Percentiles rank a stretch among this genome's conserved stretches.
Conservation (phyloP, 176 grass and related monocot genomes). For the Hyparrhenia diplandra region DNA sequence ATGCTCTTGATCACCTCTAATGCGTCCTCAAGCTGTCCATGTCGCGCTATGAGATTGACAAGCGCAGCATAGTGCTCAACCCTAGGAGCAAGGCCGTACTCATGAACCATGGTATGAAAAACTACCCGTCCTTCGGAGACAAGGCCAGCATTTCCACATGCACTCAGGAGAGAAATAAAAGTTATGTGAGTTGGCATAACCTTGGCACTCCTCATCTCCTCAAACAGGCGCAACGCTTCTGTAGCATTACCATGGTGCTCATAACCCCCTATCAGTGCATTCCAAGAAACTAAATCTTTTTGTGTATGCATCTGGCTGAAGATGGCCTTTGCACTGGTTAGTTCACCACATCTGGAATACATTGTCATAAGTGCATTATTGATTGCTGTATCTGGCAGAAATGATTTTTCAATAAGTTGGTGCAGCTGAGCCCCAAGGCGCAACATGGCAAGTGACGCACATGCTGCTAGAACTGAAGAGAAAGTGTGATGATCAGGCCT, state of each 20-base stretch:
- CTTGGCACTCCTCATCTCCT: conserved; percentile 51
- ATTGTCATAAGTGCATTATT: conserved; percentile 78
- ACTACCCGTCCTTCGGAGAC: conserved; percentile 55
- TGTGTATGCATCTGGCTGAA: conserved; percentile 49
- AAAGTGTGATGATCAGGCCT: conserved; percentile 63
- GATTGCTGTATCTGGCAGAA: conserved; percentile 50
- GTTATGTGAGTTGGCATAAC: conserved; percentile 58
- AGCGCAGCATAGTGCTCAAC: conserved; percentile 76
- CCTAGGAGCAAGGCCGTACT: conserved; percentile 51
- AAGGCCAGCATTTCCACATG: conserved; percentile 65
- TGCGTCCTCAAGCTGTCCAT: conserved; percentile 58
- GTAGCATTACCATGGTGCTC: conserved; percentile 52
- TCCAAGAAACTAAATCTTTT: conserved; percentile 62
- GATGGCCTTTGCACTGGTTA: conserved; percentile 48
- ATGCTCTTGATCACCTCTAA: conserved; percentile 54
- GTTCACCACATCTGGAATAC: conserved; percentile 64
- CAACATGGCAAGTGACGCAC: conserved; percentile 52
- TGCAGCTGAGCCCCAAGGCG: conserved; percentile 58
- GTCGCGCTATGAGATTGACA: conserved; percentile 58
- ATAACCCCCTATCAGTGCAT: conserved; percentile 66
- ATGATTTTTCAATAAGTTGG: conserved; percentile 67
- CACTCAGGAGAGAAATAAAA: conserved; percentile 64
- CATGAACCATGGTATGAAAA: conserved; percentile 60
- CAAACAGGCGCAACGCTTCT: conserved; percentile 55
- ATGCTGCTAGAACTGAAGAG: conserved; percentile 70